Base-by-base conservation (phyloP, 2,329 filamentous ascomycete genomes). In the Trichoderma sp. region DNA sequence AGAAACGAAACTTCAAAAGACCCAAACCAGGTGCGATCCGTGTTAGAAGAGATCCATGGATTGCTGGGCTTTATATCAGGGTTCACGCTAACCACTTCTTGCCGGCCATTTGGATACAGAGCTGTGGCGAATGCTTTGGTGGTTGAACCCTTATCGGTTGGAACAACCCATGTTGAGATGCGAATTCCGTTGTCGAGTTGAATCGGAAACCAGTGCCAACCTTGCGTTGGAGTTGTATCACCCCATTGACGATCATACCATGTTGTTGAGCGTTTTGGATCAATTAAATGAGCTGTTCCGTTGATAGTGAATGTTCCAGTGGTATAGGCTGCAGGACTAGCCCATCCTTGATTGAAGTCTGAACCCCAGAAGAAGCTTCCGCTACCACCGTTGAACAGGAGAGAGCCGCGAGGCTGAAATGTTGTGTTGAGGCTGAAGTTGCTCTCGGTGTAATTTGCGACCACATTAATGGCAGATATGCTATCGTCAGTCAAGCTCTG, bases 351-450 rank as follows among this genome's bases (percentile, higher is more conserved):
- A n/a, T 62, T 52, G 29, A 62, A 62, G 13, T 52, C 43, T 8
- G 59, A 52, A 29, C 59, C 59, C 59, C 43, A 62, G 7, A 21
- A 62, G n/a, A 62, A 35, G n/a, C 59, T 52, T 14, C 59, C 59
- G 43, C 29, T 62, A 0, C 59, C 59, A 3, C 59, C 59, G 1
- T 62, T 62, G 27, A 62, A 62, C 0, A 62, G 24, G 2, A 62
- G 43, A 19, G 59, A 62, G 1, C 59, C 59, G 4, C 29, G 59
- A 7, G 59, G 59, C 5, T 62, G 29, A 16, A 62, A 62, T 13
- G 29, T 62, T 5, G 43, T 52, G 43, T 62, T 35, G 40, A 62
- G 59, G 29, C 19, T 24, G 27, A 62, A 62, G 6, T 62, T 49
- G 59, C 29, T 62, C 19, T 52, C 43, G 1, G 43, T 35, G 16